These are phyloP conservation scores for Tubosaeta sp. DNA, from an alignment of 768 basidiomycete genomes.

Conservation along the genomic window DNA sequence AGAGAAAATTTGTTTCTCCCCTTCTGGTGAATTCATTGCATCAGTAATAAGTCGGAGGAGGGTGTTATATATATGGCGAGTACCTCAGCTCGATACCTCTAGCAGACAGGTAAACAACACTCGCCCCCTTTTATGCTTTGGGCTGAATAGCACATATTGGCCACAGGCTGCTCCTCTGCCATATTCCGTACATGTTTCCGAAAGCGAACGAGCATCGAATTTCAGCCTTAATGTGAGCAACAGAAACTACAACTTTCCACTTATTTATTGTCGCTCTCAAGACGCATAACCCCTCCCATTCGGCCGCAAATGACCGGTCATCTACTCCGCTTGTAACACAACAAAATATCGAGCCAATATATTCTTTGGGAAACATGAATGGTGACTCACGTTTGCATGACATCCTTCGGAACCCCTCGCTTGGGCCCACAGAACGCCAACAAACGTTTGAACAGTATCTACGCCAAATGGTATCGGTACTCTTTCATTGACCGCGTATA, in stretches of 20 bases:
- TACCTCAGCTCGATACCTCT: not conserved
- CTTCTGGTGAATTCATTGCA: not conserved
- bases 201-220: not conserved
- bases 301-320: not conserved
- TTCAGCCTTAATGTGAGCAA: not conserved
- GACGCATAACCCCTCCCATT: not conserved
- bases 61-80: not conserved
- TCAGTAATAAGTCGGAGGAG: not conserved
- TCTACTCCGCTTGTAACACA: not conserved
- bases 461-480: not conserved
- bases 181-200: not conserved
- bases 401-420: not conserved
- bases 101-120: not conserved
- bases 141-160: not conserved
- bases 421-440: not conserved
- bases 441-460: not conserved
- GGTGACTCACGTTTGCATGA: not conserved
- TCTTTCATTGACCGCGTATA: no score
- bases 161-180: not conserved
- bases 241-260: not conserved
- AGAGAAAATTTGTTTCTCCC: not conserved
- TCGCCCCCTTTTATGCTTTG: not conserved
- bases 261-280: not conserved
- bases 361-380: not conserved
- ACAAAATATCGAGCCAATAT: not conserved